A percentile compares a stretch with the other conserved stretches of the same genome.
Evolutionary conservation across 2,329 filamentous ascomycete genomes (phyloP).

Genomic region (Penicillium digitatum): DNA sequence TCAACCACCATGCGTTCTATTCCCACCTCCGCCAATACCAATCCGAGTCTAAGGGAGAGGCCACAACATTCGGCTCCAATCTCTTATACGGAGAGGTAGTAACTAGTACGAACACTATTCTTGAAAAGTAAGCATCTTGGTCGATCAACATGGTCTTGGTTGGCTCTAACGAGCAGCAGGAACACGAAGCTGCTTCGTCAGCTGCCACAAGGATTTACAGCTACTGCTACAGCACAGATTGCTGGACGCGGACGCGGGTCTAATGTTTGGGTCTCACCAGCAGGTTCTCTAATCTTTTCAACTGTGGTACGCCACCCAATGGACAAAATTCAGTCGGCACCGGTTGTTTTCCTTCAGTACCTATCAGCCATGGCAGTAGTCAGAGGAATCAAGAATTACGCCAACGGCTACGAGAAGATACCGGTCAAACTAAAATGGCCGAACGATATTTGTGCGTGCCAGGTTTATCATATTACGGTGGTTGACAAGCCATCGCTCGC

Average conservation of each 20-base stretch:
- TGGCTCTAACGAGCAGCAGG: conserved; percentile 40
- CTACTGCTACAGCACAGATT: conserved; percentile 81
- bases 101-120: conserved; percentile 87
- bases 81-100: conserved; percentile 88
- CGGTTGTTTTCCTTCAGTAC: conserved; percentile 92
- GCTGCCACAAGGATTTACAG: conserved; percentile 80
- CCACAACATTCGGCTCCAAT: conserved; percentile 66
- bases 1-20: conserved; percentile 79
- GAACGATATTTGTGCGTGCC: conserved; percentile 75
- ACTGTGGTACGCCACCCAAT: conserved; percentile 80
- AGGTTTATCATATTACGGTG: neutral
- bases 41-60: conserved; percentile 52
- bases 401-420: conserved; percentile 66
- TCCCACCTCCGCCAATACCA: conserved; percentile 66
- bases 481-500: no score
- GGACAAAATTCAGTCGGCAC: conserved; percentile 65
- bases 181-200: conserved; percentile 73
- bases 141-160: neutral
- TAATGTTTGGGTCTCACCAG: conserved; percentile 92
- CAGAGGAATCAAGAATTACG: conserved; percentile 76
- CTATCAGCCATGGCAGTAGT: conserved; percentile 83
- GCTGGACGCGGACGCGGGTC: conserved; percentile 82
- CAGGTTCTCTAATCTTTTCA: conserved; percentile 82
- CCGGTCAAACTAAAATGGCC: conserved; percentile 94
- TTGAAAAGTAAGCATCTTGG: conserved; percentile 66